phyloP scores from a whole-genome alignment of 2,329 filamentous ascomycete genomes.

The Microsporum canis region DNA sequence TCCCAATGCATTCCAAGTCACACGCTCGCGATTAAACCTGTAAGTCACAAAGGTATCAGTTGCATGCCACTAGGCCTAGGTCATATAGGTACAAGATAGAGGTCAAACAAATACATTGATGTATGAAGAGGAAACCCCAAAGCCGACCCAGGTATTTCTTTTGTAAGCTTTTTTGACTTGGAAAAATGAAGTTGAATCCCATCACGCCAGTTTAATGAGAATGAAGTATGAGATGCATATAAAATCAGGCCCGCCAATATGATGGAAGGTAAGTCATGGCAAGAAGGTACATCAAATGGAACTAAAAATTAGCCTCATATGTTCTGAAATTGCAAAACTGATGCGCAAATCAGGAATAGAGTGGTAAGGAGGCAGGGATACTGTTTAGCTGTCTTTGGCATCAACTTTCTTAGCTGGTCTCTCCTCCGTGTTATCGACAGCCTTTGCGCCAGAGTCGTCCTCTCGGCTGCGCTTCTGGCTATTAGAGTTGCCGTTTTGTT shows the following conservation, averaged over 20 bases:
- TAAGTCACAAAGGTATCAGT: background rate
- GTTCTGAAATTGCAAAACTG: background rate
- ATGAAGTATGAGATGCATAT: background rate
- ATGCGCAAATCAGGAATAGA: background rate
- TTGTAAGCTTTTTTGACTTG: background rate
- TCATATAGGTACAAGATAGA: slow-evolving; percentile 2
- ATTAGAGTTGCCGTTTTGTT: slow-evolving; percentile 9
- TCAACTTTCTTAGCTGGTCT: slow-evolving; percentile 41
- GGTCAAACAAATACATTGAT: background rate
- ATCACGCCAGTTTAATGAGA: slow-evolving; percentile 1
- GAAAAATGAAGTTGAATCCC: background rate
- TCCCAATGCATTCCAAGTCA: slow-evolving; percentile 11
- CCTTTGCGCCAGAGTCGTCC: slow-evolving; percentile 22
- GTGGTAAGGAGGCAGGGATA: background rate
- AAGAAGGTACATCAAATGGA: background rate
- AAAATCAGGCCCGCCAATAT: background rate
- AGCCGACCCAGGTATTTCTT: background rate
- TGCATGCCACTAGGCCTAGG: slow-evolving; percentile 3
- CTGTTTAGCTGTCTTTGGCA: slow-evolving; percentile 28
- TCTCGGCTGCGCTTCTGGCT: slow-evolving; percentile 39
- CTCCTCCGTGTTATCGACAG: slow-evolving; percentile 23
- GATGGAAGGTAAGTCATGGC: background rate
- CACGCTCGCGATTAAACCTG: background rate
- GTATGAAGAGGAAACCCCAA: background rate
- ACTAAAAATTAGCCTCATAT: background rate